Evolutionary conservation across 306 rosid species (phyloP), one percentile per base, ranked within the genome.

Genomic region (Herpetospermum pedunculosum): DNA sequence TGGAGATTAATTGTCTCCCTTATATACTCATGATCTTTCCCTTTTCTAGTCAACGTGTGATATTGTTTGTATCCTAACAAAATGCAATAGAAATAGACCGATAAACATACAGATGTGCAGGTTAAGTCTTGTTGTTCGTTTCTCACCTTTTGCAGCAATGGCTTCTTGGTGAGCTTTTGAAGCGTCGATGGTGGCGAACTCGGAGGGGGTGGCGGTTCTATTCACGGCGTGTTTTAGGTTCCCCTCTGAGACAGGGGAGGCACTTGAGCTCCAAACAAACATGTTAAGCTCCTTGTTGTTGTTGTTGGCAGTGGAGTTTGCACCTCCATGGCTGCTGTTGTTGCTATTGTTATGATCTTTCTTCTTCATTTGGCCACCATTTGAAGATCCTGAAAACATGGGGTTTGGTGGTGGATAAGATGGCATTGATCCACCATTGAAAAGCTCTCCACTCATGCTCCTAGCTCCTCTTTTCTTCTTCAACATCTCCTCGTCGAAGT

Each of bases 251-350:
- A 83, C 96, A 3, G 96, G 96, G 21, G 97, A 92, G 9, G 96
- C 92, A 41, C 85, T 89, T 46, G 96, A 88, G 68, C 97, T 92
- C 96, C 96, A 92, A 70, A 92, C 97, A 85, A 87, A 89, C 97
- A 92, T 89, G 76, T 92, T 96, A 43, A 89, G 87, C 78, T 92
- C 97, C 58, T 92, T 92, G 73, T 44, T 52, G 9, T 19, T 19
- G 40, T 48, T 54, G 11, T 19, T 38, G 0, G 72, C 75, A 0
- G 53, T 55, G 0, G 34, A 48, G 21, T 75, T 43, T 16, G 69
- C 44, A 32, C 54, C 64, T 35, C 47, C 70, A 23, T 65, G 72
- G 21, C 73, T 26, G 11, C 35, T 14, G 10, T 47, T 47, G 44
- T 73, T 47, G 44, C 70, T 73, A 10, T 58, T 46, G 34, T 79